These are phyloP conservation scores for Teratosphaeria pseudoeucalypti DNA, from an alignment of 2,329 filamentous ascomycete genomes.

Conservation along the genomic window DNA sequence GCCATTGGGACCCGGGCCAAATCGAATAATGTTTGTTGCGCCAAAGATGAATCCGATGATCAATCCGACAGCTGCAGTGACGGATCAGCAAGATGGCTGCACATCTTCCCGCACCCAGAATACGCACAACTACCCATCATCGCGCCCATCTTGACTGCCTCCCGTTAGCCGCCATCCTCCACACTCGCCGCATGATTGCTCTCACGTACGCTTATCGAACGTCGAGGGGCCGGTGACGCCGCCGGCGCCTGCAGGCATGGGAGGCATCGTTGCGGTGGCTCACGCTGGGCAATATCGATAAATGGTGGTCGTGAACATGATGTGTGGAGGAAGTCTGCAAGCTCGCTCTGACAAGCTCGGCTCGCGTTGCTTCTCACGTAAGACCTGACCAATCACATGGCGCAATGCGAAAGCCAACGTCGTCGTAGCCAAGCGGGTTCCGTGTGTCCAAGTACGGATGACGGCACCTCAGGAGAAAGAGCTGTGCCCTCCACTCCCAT, in stretches of 20 bases:
- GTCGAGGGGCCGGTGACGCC: slow-evolving; percentile 48
- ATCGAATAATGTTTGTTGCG: slow-evolving; percentile 84
- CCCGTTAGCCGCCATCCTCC: slow-evolving; percentile 8
- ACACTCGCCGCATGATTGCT: background rate
- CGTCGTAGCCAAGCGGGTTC: background rate
- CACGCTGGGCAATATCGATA: background rate
- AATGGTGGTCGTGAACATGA: too few species aligned
- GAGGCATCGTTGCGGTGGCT: slow-evolving; percentile 18
- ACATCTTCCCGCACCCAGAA: background rate
- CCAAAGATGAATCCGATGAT: slow-evolving; percentile 98
- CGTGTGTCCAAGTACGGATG: background rate
- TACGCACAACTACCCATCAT: slow-evolving; percentile 96
- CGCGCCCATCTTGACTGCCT: slow-evolving; percentile 86
- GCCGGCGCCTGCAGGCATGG: slow-evolving; percentile 18
- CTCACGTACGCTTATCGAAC: slow-evolving; percentile 57
- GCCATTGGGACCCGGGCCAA: slow-evolving; percentile 84
- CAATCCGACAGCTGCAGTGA: slow-evolving; percentile 65
- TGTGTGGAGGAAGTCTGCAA: background rate
- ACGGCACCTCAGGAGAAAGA: background rate
- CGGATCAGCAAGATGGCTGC: background rate
- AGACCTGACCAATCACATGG: background rate
- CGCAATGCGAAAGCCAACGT: background rate
- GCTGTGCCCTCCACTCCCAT: background rate
- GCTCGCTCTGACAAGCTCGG: background rate
- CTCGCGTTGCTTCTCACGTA: background rate